Conservation (phyloP, 2,329 filamentous ascomycete genomes). For the Decorospora gaudefroyi region DNA sequence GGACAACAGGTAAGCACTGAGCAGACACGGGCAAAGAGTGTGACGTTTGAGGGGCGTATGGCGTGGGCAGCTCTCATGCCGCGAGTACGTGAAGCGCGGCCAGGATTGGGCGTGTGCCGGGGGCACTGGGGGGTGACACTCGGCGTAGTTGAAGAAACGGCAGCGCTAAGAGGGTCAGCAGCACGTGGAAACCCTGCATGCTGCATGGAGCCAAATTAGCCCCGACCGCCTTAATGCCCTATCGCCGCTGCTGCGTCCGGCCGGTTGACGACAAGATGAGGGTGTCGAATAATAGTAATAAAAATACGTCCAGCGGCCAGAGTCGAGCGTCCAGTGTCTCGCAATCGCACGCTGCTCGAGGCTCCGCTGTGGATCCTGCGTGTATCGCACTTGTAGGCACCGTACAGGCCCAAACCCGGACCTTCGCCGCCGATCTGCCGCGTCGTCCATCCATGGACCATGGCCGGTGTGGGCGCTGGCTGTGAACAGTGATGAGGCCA, state of each 20-base stretch:
- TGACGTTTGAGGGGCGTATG: slow-evolving; percentile 29
- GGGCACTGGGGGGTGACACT: slow-evolving; percentile 17
- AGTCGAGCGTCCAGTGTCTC: slow-evolving; percentile 7
- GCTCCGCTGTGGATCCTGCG: slow-evolving; percentile 11
- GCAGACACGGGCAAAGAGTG: slow-evolving; percentile 21
- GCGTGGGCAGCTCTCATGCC: slow-evolving; percentile 20
- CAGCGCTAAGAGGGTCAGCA: slow-evolving; percentile 24
- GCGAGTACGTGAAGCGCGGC: slow-evolving; percentile 21
- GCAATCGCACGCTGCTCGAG: slow-evolving; percentile 5
- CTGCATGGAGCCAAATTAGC: slow-evolving; percentile 14
- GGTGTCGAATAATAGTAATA: no score
- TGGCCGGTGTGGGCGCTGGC: slow-evolving; percentile 4
- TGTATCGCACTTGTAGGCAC: no score
- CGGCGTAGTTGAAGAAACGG: slow-evolving; percentile 7
- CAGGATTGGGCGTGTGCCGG: no score
- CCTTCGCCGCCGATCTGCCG: slow-evolving; percentile 3
- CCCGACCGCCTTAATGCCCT: slow-evolving; percentile 8
- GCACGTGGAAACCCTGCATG: slow-evolving; percentile 35
- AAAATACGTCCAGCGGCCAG: no score
- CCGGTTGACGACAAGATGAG: slow-evolving; percentile 1
- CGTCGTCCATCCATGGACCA: slow-evolving; percentile 21
- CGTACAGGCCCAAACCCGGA: no score
- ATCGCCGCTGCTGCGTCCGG: slow-evolving; percentile 9
- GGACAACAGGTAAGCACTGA: slow-evolving; percentile 13
- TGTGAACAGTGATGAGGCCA: no score